These are phyloP conservation scores for Ganoderma sp. DNA, from an alignment of 1,284 basidiomycete genomes.

Conservation along the genomic window DNA sequence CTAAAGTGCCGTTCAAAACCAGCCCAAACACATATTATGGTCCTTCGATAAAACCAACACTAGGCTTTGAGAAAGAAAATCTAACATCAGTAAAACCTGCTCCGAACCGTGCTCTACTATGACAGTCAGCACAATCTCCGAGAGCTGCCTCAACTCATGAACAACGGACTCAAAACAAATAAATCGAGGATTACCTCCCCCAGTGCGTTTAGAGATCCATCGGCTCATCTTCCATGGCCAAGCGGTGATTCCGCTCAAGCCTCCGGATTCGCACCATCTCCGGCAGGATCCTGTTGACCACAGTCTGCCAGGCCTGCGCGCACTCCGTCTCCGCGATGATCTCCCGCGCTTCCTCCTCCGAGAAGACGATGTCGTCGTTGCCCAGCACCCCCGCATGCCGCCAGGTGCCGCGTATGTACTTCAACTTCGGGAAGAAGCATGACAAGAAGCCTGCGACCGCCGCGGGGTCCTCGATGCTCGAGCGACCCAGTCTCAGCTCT, in stretches of 20 bases:
- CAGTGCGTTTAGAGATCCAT: not conserved
- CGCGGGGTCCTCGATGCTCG: not conserved
- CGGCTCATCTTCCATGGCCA: not conserved
- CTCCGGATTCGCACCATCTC: not conserved
- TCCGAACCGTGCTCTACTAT: too few relatives aligned
- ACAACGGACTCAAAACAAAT: too few relatives aligned
- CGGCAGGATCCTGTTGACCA: not conserved
- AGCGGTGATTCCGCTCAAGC: not conserved
- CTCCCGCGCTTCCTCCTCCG: constrained; percentile 11
- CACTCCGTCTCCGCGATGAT: constrained; percentile 9
- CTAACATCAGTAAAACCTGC: too few relatives aligned
- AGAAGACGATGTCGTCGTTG: not conserved
- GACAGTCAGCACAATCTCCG: too few relatives aligned
- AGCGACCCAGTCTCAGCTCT: constrained; percentile 12
- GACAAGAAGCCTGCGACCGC: constrained; percentile 13
- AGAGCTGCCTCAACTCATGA: too few relatives aligned
- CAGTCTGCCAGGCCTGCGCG: not conserved
- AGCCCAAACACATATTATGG: too few relatives aligned
- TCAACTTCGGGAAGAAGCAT: constrained; percentile 10
- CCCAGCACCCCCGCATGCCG: not conserved
- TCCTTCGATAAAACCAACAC: too few relatives aligned
- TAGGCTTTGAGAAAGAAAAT: too few relatives aligned
- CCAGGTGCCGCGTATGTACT: not conserved
- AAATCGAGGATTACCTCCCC: too few relatives aligned
- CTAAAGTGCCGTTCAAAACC: too few relatives aligned